Percentiles rank a stretch among this genome's conserved stretches.
These are phyloP conservation scores for Cryptomeria japonica DNA, from an alignment of 75 land plant species.

Conservation along the genomic window DNA sequence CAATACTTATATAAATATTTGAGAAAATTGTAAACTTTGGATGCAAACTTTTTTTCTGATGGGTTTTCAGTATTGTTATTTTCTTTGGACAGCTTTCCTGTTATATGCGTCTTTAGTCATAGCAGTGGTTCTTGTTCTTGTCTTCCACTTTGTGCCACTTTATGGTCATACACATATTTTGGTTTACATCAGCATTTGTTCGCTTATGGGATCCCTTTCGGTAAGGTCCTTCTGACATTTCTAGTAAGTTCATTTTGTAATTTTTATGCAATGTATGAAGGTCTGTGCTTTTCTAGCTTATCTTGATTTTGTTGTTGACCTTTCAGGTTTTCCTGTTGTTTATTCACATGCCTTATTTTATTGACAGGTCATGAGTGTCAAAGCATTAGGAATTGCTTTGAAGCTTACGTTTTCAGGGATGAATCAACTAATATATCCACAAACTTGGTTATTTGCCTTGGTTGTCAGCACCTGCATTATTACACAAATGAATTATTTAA, in stretches of 20 bases:
- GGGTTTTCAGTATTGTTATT: constrained; percentile 8
- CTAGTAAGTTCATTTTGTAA: not conserved
- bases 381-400: constrained; percentile 92
- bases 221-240: constrained; percentile 19
- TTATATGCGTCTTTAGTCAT: constrained; percentile 69
- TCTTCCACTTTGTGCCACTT: constrained; percentile 70
- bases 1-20: not conserved
- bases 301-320: not conserved
- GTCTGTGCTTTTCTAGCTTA: not conserved
- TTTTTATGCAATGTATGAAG: not conserved
- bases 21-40: not conserved
- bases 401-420: constrained; percentile 90
- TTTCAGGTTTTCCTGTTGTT: not conserved
- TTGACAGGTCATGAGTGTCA: constrained; percentile 91
- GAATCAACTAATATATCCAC: constrained; percentile 85
- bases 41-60: constrained; percentile 1
- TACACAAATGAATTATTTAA: constrained; percentile 93
- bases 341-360: not conserved
- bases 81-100: constrained; percentile 60
- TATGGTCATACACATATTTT: constrained; percentile 85
- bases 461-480: constrained; percentile 74
- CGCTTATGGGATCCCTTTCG: constrained; percentile 38
- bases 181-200: constrained; percentile 78
- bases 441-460: constrained; percentile 81
- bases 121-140: constrained; percentile 52